Percentiles rank a stretch among this genome's conserved stretches.
These are phyloP conservation scores for Prunus campanulata DNA, from an alignment of 306 rosid species.

Conservation along the genomic window DNA sequence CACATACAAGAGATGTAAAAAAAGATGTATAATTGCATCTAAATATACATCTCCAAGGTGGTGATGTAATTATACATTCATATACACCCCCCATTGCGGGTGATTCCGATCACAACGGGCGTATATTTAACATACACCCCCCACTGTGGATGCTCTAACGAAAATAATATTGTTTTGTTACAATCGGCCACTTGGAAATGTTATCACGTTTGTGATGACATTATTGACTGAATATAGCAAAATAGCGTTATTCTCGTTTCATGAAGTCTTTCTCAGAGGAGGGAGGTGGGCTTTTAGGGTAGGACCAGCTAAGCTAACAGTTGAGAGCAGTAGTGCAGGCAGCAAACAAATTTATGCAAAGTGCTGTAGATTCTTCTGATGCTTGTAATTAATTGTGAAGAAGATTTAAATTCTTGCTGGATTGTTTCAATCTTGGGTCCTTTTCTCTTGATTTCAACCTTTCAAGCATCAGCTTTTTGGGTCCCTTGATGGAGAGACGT, in stretches of 20 bases:
- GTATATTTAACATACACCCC: too few species aligned
- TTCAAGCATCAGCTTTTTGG: neutral
- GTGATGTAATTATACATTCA: too few species aligned
- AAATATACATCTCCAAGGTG: too few species aligned
- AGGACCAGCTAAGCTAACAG: neutral
- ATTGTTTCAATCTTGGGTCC: neutral
- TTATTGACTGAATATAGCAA: accelerated
- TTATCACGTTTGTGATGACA: accelerated
- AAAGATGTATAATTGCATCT: too few species aligned
- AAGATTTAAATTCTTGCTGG: neutral
- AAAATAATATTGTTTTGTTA: too few species aligned
- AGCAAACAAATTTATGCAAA: neutral
- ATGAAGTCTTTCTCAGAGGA: too few species aligned
- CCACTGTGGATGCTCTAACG: too few species aligned
- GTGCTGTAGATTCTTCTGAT: neutral
- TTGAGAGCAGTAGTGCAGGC: neutral
- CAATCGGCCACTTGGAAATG: accelerated
- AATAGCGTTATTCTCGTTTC: too few species aligned
- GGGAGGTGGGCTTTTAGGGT: neutral
- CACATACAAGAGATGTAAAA: too few species aligned
- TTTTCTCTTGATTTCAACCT: neutral
- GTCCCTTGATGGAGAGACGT: neutral
- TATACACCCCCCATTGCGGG: too few species aligned
- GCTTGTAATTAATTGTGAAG: too few species aligned
- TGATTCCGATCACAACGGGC: too few species aligned